Base-by-base conservation (phyloP, 2,329 filamentous ascomycete genomes). In the Lachnellula suecica region DNA sequence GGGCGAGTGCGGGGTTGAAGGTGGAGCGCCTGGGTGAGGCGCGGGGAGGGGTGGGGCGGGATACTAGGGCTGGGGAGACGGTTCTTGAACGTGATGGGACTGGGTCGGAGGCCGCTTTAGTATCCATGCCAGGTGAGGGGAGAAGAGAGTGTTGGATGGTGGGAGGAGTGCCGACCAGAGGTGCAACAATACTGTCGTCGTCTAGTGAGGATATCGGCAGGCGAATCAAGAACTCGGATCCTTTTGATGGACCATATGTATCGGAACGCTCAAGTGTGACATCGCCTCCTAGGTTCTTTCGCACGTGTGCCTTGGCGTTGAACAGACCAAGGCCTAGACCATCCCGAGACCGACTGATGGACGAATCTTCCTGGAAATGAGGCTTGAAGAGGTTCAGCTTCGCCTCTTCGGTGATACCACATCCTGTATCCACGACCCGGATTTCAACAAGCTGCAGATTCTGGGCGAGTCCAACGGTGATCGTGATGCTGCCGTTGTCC, bases 231-330 rank as follows among this genome's bases (percentile, higher is more conserved):
- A 89, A 89, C 59, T 88, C 83, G 1, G 83, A 83, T 10, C 86
- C 86, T 62, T 78, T 80, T 27, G 74, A 68, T 9, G 82, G 78
- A 0, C 84, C 84, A 8, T 76, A 72, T 0, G 83, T 85, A 27
- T 82, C 79, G 4, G 86, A 87, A 45, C 79, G 76, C 38, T 84
- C 76, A 59, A 85, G 83, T 47, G 80, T 77, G 19, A 89, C 71
- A 67, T 89, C 85, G 15, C 86, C 86, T 23, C 85, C 84, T 51
- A 89, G 49, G 27, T 63, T 78, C 64, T 84, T 86, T 49, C 85
- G 76, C 4, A 85, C 83, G 42, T 88, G 74, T 3, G 85, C 85
- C 68, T 88, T 89, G 1, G 85, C 86, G n/a, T 89, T 86, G 63
- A 89, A 76, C 10, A 89, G 71, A 24, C 86, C 85, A 6, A 89